phyloP scores from a whole-genome alignment of 2,329 filamentous ascomycete genomes.

The Botrytis sinoallii region DNA sequence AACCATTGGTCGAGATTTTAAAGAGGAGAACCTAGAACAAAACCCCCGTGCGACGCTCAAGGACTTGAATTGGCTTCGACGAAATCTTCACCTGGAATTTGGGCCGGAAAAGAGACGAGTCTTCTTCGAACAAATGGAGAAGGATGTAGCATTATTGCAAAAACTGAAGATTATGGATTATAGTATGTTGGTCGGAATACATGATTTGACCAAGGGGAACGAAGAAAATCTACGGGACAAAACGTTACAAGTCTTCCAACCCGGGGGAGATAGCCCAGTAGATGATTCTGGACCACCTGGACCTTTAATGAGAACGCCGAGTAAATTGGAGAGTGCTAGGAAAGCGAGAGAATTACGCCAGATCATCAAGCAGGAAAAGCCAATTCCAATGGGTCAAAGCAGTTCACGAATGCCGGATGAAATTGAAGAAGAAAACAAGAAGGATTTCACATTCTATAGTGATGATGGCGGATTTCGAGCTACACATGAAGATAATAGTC shows the following conservation, averaged over 20 bases:
- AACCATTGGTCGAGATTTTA: constrained; percentile 87
- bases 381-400: constrained; percentile 85
- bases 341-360: constrained; percentile 89
- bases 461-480: constrained; percentile 92
- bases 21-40: constrained; percentile 78
- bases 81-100: constrained; percentile 81
- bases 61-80: constrained; percentile 91
- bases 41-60: constrained; percentile 94
- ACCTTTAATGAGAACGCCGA: constrained; percentile 81
- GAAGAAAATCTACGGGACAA: constrained; percentile 89
- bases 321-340: constrained; percentile 84
- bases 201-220: constrained; percentile 86
- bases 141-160: constrained; percentile 83
- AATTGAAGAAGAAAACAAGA: constrained; percentile 69
- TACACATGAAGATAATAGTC: constrained; percentile 82
- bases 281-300: constrained; percentile 51
- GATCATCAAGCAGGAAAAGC: constrained; percentile 88
- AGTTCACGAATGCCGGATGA: constrained; percentile 87
- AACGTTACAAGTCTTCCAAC: constrained; percentile 91
- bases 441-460: constrained; percentile 79
- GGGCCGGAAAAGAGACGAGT: constrained; percentile 83
- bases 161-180: constrained; percentile 97
- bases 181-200: constrained; percentile 89
- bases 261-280: constrained; percentile 64
- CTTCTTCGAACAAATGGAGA: constrained; percentile 85